A percentile compares a stretch with the other conserved stretches of the same genome.
Conservation (phyloP, 2,329 filamentous ascomycete species). For the Aspergillus chevalieri region DNA sequence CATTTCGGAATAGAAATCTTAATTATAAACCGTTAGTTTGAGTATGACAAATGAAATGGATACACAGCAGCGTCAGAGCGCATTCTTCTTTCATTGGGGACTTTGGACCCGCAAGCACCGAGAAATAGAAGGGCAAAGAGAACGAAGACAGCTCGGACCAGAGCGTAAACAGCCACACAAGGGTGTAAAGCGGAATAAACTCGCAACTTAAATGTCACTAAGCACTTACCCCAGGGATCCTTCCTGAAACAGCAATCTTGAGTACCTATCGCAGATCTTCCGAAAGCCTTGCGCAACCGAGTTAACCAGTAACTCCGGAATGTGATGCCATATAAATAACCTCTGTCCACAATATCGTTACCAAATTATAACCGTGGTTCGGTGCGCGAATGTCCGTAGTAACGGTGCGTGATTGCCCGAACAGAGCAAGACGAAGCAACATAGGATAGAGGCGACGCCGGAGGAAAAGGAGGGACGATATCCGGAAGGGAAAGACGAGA, state of each 20-base stretch:
- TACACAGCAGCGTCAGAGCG: background rate
- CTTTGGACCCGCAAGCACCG: background rate
- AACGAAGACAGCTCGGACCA: too few relatives aligned
- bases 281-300: background rate
- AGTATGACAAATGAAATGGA: background rate
- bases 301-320: background rate
- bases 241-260: background rate
- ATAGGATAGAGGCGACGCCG: background rate
- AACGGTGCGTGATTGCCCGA: background rate
- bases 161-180: too few relatives aligned
- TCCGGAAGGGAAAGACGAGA: background rate
- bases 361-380: background rate
- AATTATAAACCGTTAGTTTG: background rate
- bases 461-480: background rate
- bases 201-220: background rate
- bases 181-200: too few relatives aligned
- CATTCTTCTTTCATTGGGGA: background rate
- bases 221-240: background rate
- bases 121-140: too few relatives aligned
- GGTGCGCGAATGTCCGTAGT: background rate
- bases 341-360: background rate
- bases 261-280: background rate
- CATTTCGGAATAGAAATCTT: conserved; percentile 18
- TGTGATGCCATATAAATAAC: conserved; percentile 1
- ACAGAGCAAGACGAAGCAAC: background rate